A percentile compares a stretch with the other conserved stretches of the same genome.
Conservation (phyloP, 192 early-diverging fungal species). For the Geranomyces michiganensis region DNA sequence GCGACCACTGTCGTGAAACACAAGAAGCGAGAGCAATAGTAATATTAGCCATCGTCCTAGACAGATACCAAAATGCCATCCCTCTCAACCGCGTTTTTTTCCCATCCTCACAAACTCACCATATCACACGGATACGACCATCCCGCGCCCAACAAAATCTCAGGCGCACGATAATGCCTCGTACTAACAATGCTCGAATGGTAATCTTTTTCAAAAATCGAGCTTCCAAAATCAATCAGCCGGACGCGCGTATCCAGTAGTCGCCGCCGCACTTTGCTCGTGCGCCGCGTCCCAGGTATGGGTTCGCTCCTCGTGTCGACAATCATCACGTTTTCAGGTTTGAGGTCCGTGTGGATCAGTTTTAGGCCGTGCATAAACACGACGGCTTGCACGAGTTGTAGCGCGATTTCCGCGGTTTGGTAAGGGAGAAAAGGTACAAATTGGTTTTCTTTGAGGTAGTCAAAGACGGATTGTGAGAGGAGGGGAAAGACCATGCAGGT, state of each 20-base stretch:
- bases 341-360: constrained; percentile 95
- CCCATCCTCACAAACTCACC: too few species aligned
- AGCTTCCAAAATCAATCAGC: constrained; percentile 96
- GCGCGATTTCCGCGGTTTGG: constrained; percentile 84
- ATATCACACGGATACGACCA: constrained; percentile 98
- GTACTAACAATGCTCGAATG: constrained; percentile 92
- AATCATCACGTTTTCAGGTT: constrained; percentile 65
- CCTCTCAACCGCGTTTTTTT: too few species aligned
- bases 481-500: constrained; percentile 98
- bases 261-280: constrained; percentile 59
- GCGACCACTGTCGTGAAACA: constrained; percentile 68
- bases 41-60: not conserved
- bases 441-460: constrained; percentile 91
- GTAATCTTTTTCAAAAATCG: constrained; percentile 91
- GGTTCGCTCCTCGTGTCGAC: constrained; percentile 18
- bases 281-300: constrained; percentile 24
- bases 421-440: constrained; percentile 85
- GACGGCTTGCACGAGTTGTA: constrained; percentile 85
- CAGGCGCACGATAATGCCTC: constrained; percentile 95
- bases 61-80: not conserved
- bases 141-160: constrained; percentile 90
- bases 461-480: constrained; percentile 84
- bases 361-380: constrained; percentile 85
- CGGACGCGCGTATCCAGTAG: constrained; percentile 75
- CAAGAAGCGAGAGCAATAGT: not conserved